Conservation (phyloP, 2,329 filamentous ascomycete species). For the Botrytis medusae region DNA sequence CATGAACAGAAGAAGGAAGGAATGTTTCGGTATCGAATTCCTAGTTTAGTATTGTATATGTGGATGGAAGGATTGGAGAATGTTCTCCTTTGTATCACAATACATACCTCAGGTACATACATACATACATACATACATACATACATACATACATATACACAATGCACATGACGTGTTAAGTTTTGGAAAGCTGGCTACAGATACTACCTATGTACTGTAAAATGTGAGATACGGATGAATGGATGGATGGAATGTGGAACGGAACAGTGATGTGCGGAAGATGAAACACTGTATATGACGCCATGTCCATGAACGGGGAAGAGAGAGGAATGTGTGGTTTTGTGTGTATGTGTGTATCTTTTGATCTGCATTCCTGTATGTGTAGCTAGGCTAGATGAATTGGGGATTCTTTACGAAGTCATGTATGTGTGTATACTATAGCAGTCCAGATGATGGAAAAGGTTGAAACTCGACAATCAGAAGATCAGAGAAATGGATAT, state of each 20-base stretch:
- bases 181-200: neutral
- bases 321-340: neutral
- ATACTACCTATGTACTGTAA: neutral
- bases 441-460: neutral
- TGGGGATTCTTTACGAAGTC: neutral
- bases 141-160: neutral
- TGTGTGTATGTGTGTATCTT: neutral
- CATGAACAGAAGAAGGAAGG: neutral
- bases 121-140: neutral
- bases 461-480: neutral
- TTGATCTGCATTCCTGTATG: neutral
- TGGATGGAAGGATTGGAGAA: neutral
- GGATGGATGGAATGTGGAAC: neutral
- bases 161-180: neutral
- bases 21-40: neutral
- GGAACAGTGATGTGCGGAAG: neutral
- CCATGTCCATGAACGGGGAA: neutral
- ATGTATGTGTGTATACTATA: neutral
- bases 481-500: neutral
- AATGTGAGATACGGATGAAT: neutral
- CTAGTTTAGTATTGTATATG: neutral
- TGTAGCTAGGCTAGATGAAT: neutral
- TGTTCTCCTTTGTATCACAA: neutral
- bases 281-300: neutral
- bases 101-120: neutral